Base-by-base conservation (phyloP, 768 basidiomycete genomes). In the Boletus huronensis region DNA sequence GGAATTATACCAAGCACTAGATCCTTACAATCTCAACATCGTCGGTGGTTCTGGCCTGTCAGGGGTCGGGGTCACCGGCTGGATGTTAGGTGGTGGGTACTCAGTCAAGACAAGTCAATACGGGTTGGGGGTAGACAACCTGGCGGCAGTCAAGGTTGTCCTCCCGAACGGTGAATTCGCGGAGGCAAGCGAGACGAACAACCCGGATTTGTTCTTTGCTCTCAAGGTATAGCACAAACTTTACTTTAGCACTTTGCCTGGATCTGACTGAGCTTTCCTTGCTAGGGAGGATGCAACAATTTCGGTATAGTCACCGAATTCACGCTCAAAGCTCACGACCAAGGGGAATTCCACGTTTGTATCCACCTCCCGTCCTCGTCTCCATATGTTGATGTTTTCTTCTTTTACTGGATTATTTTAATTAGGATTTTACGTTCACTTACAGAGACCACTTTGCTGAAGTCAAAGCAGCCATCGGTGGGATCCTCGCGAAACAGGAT, bases 91-190 rank as follows among this genome's bases (percentile, higher is more conserved):
- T n/a, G 71, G 72, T 17, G 75, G 74, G 5, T 75, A 68, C 58
- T 71, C 72, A 0, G 58, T 60, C 52, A 68, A 69, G 50, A 72
- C 69, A 3, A 76, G 68, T 47, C 65, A 69, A 43, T 61, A 62
- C 50, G 72, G 74, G 1, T 53, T 75, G 10, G 64, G 64, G 2
- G 57, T 73, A 34, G 74, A 75, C 58, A 74, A 72, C 48, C 46
- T 75, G 28, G 54, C 45, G 14, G 60, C 44, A 28, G 63, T 59
- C 31, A 53, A 68, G 41, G 39, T 74, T 21, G 70, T 72, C 16
- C 48, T 67, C 2, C 71, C 72, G 8, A 60, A 62, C 39, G 74
- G 74, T 4, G 48, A 53, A 2, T 45, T 53, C 14, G 14, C 11
- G 6, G 50, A n/a, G 32, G 62, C 41, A 6, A 48, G 25, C 25